Conservation (phyloP, 2,329 filamentous ascomycete species). For the Aspergillus ustus region DNA sequence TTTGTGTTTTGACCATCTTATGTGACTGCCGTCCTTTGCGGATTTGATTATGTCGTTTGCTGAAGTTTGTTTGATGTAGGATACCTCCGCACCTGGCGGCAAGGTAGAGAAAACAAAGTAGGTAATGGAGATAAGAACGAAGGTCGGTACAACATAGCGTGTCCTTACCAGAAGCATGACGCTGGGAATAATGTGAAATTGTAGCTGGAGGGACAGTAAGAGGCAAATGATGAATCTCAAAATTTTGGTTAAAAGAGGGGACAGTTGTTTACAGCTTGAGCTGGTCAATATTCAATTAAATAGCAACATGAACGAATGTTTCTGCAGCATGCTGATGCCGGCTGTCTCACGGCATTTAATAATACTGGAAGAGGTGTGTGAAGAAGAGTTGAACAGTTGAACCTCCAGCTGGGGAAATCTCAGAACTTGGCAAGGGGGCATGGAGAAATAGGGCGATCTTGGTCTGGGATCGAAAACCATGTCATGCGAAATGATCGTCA, state of each 20-base stretch:
- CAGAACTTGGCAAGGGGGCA: neutral
- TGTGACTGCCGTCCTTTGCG: conserved; percentile 18
- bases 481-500: conserved; percentile 14
- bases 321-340: conserved; percentile 14
- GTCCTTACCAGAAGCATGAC: conserved; percentile 34
- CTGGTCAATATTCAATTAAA: conserved; percentile 7
- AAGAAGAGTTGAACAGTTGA: neutral
- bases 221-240: neutral
- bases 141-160: conserved; percentile 31
- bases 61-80: conserved; percentile 22
- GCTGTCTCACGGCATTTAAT: neutral
- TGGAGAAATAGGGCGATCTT: conserved; percentile 6
- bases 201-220: conserved; percentile 3
- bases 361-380: neutral
- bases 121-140: conserved; percentile 31
- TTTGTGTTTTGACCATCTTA: conserved; percentile 71
- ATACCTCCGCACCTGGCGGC: conserved; percentile 26
- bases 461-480: neutral
- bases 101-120: conserved; percentile 31
- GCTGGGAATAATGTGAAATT: conserved; percentile 1
- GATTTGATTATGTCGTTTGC: conserved; percentile 18
- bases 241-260: conserved; percentile 14
- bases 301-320: conserved; percentile 18
- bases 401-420: neutral
- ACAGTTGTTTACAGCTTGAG: conserved; percentile 19